Evolutionary conservation across 2,329 filamentous ascomycete species (phyloP), one percentile per base, ranked within the genome.

Genomic region (Zymoseptoria passerinii): DNA sequence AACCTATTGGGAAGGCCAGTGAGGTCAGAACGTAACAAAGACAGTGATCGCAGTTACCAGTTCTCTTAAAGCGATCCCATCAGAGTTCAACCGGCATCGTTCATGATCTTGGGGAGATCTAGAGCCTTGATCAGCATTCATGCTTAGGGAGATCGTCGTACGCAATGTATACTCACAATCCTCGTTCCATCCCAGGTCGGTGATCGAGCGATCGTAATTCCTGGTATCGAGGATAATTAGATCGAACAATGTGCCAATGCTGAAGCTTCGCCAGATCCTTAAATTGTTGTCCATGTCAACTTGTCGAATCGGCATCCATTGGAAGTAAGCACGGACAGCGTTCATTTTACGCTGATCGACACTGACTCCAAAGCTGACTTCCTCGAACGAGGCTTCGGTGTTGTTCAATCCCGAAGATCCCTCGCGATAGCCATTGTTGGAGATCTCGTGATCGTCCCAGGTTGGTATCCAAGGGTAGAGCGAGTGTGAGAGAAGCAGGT

Each of bases 271-370:
- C 75, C 74, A 77, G 35, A 76, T 75, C 1, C 74, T 66, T 0
- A 76, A 69, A 48, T 75, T 75, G 63, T 77, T 72, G 48, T 77
- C 74, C 69, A 77, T 74, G 55, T 76, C 73, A 8, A 77, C 74
- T 60, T 76, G 74, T 0, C 74, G 61, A 50, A 70, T 65, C 58
- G 74, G 75, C 73, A 76, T 76, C 73, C 74, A 77, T 57, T 77
- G 74, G 55, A 76, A 76, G 52, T 67, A 66, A 5, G 75, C 75
- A 16, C 75, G 69, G 4, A 77, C 75, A 8, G 75, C 75, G 56
- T 77, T 75, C 75, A 77, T 77, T 64, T 77, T 77, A 6, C 75
- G 70, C 59, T 77, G 75, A 28, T 77, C 75, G 48, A 76, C 72
- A 2, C 69, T 68, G 16, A 77, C 67, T 6, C 74, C 74, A 23